A percentile compares a stretch with the other conserved stretches of the same genome.
Conservation (phyloP, 352 stramenopile species). For the Phytophthora parvispora region DNA sequence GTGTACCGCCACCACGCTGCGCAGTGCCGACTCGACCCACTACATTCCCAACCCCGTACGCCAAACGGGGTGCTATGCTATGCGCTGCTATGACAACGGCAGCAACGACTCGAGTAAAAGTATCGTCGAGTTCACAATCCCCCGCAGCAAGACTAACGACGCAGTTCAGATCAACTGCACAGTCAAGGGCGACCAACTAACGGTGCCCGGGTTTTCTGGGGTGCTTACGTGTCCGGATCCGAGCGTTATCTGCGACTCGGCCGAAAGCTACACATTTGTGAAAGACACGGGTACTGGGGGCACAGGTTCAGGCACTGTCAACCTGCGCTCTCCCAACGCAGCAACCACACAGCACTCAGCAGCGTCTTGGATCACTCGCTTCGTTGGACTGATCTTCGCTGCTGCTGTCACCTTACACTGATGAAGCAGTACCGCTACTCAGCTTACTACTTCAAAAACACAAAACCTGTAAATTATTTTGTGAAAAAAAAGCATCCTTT, state of each 20-base stretch:
- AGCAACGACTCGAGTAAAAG: constrained; percentile 14
- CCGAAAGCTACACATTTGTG: constrained; percentile 22
- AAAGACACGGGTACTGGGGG: not conserved
- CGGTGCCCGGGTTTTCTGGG: constrained; percentile 61
- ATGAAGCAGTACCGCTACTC: no score
- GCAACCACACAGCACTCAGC: constrained; percentile 1
- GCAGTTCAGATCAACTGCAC: constrained; percentile 59
- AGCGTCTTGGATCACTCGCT: not conserved
- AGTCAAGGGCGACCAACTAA: constrained; percentile 48
- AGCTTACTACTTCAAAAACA: no score
- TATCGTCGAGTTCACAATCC: constrained; percentile 60
- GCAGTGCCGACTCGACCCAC: constrained; percentile 60
- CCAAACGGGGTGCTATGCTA: constrained; percentile 81
- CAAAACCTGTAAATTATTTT: no score
- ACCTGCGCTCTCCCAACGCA: constrained; percentile 21
- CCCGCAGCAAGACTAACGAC: constrained; percentile 29
- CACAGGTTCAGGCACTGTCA: constrained; percentile 11
- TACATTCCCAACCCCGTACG: constrained; percentile 69
- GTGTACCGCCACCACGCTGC: constrained; percentile 72
- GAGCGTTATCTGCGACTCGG: constrained; percentile 59
- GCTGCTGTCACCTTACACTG: not conserved
- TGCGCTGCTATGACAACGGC: constrained; percentile 56
- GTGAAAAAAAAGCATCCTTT: no score
- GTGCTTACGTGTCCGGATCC: constrained; percentile 78
- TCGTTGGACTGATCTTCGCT: not conserved